Conservation (phyloP, 2,329 filamentous ascomycete genomes). For the Verticillium albo-atrum region DNA sequence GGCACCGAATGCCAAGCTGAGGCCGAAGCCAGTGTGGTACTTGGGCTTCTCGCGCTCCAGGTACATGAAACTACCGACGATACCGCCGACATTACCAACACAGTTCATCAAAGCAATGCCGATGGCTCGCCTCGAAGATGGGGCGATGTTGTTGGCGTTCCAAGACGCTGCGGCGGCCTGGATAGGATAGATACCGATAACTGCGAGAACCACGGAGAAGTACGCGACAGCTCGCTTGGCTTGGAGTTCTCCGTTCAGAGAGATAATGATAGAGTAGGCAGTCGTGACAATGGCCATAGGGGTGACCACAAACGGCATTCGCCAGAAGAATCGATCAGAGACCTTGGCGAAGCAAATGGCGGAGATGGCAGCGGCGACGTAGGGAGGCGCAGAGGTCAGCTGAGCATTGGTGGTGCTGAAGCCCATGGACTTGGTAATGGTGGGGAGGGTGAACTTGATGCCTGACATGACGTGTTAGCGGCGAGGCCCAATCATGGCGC, state of each 20-base stretch:
- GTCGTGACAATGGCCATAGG: conserved; percentile 10
- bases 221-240: conserved; percentile 7
- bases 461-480: neutral
- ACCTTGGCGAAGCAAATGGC: conserved; percentile 61
- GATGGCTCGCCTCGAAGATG: conserved; percentile 16
- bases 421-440: conserved; percentile 15
- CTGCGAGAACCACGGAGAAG: conserved; percentile 10
- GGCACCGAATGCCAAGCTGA: conserved; percentile 24
- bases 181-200: conserved; percentile 12
- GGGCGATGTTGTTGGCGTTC: conserved; percentile 18
- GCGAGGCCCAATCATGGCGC: neutral
- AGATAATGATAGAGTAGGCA: conserved; percentile 10
- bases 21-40: conserved; percentile 39
- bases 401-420: conserved; percentile 24
- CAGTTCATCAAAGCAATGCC: conserved; percentile 24
- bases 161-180: conserved; percentile 10
- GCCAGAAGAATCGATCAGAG: conserved; percentile 59
- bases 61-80: conserved; percentile 23
- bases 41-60: conserved; percentile 32
- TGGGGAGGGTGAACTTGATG: conserved; percentile 22
- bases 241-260: conserved; percentile 4
- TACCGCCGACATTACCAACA: conserved; percentile 22
- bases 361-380: conserved; percentile 56
- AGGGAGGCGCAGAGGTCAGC: conserved; percentile 53
- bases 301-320: conserved; percentile 40